Evolutionary conservation across 345 rosid genomes (phyloP), one percentile per base, ranked within the genome.

Genomic region (Theobroma cacao): DNA sequence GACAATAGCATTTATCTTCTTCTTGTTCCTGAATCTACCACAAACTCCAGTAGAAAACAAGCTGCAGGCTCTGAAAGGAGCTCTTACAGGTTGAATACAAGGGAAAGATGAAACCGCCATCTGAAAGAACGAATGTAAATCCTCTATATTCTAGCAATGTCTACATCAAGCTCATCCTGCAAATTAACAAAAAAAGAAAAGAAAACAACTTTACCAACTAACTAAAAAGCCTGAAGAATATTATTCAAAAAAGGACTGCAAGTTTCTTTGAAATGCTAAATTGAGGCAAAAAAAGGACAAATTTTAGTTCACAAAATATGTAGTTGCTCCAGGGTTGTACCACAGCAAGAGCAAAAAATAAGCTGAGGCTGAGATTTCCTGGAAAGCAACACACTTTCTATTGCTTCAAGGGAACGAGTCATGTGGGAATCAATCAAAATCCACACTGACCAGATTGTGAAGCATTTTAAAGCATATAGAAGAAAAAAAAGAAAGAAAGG

Each of bases 41-140:
- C 45, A 74, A 53, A 47, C 33, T 13, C 36, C 38, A 56, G 22
- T 2, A 18, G 76, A 33, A 33, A 80, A 64, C 34, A 75, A 64
- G 64, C 40, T 22, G 20, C 41, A 18, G 6, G 30, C 22, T 74
- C 43, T 60, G 31, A 68, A 58, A 67, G 82, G 43, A 48, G 59
- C 75, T 36, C 59, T 67, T 48, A 33, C 74, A 40, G 58, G 40
- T 63, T 80, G 77, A 70, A 70, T 22, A 15, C 24, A 70, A 18
- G 68, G 61, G n/a, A 40, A 9, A 11, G 60, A 62, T 62, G 73
- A 72, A 70, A 61, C 30, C 24, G 38, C 76, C 80, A 80, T 52
- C 41, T n/a, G 17, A 73, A 33, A 4, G 30, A 15, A 5, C 14
- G 34, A 36, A 13, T 38, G 33, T 56, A 36, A 53, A 34, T 24